Evolutionary conservation across 345 rosid species (phyloP), one percentile per base, ranked within the genome.

Genomic region (Lumnitzera racemosa): DNA sequence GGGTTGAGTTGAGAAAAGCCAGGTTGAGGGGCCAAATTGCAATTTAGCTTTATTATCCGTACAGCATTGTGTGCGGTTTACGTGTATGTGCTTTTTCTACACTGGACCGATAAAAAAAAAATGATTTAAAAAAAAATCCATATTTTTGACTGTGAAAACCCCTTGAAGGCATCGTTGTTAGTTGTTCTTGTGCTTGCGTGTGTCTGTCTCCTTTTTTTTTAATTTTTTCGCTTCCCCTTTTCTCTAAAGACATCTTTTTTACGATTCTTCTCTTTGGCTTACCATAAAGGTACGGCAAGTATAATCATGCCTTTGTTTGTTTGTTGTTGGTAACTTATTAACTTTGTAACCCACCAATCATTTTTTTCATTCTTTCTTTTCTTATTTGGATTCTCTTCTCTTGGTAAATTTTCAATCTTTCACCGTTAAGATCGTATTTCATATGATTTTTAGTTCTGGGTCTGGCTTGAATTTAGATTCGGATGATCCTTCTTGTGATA

Each of bases 201-300:
- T 36, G 7, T 36, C 7, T 36, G 7, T 4, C 2, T 57, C 12
- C 11, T 15, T 46, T 15, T 15, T 12, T 43, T 15, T 20, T 43
- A 29, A 12, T 5, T 5, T 46, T 41, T 24, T 50, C 55, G 3
- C n/a, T 60, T 47, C 13, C 53, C 51, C 52, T 48, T 25, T 23
- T 7, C 50, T 48, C 20, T 17, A 5, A 43, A 55, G 24, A 57
- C 24, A 57, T 57, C 23, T 41, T 17, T 14, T 43, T 24, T 41
- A 57, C 48, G 60, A 57, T 57, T 57, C 60, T 46, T 46, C 11
- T 25, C 27, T 16, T 41, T 25, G 24, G 60, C 49, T 61, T 29
- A 41, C 64, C 64, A 61, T 51, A 61, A 61, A 61, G 3, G 56
- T 3, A 49, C 55, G 63, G 63, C 55, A 61, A 51, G 64, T 43